Evolutionary conservation across 805 yeast species (phyloP).

Genomic region (Starmerella scarabaei): DNA sequence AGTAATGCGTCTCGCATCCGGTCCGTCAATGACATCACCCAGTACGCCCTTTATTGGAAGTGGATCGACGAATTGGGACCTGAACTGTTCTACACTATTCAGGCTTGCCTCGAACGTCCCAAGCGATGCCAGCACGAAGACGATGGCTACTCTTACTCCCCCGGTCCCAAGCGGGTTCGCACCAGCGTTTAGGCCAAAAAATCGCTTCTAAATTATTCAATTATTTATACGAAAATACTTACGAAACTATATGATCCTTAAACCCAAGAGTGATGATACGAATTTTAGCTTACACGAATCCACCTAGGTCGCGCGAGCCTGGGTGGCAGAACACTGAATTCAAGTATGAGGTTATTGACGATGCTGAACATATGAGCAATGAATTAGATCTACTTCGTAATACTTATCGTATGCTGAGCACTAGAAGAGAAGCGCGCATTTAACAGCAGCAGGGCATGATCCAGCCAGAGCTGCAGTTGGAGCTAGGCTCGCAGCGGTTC

Average conservation of each 20-base stretch:
- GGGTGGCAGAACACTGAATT: too few species aligned
- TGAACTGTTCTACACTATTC: constrained; percentile 22
- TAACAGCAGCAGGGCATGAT: too few species aligned
- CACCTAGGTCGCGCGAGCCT: not conserved
- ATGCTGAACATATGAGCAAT: too few species aligned
- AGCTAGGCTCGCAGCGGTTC: too few species aligned
- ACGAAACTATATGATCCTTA: too few species aligned
- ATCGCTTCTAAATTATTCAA: too few species aligned
- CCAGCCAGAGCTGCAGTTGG: too few species aligned
- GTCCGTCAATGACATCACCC: constrained; percentile 19
- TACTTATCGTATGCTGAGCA: too few species aligned
- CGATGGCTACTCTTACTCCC: not conserved
- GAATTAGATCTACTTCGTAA: too few species aligned
- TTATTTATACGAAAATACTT: too few species aligned
- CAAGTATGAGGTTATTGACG: too few species aligned
- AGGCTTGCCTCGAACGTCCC: constrained; percentile 18
- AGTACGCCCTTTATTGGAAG: constrained; percentile 24
- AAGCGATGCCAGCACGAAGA: constrained; percentile 14
- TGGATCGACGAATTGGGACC: constrained; percentile 24
- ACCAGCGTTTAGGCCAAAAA: constrained; percentile 5
- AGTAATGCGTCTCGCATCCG: constrained; percentile 20
- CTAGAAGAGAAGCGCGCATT: too few species aligned
- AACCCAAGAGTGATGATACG: not conserved
- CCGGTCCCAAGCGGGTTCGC: constrained; percentile 9
- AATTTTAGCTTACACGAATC: not conserved